These are phyloP conservation scores for Chlamydomonas schloesseri DNA, from an alignment of 139 green algal species.

Conservation along the genomic window DNA sequence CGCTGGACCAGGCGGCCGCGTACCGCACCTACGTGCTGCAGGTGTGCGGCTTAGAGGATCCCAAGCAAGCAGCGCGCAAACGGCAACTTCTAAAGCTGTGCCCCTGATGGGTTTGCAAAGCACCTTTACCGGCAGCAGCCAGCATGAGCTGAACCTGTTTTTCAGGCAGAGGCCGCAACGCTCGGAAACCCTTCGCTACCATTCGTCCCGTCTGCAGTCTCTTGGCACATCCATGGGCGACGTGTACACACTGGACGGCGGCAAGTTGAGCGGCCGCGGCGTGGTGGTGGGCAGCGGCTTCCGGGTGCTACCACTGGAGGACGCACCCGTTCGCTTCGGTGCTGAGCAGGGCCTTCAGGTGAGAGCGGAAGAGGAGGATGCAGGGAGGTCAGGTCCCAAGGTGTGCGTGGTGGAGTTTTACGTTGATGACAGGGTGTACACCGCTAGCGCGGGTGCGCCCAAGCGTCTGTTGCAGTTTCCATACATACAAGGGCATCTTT, in stretches of 20 bases:
- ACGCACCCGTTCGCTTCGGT: conserved; percentile 63
- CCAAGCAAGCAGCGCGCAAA: too few species aligned
- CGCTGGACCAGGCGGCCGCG: conserved; percentile 58
- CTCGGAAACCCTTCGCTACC: too few species aligned
- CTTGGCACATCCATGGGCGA: conserved; percentile 50
- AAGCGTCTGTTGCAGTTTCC: not conserved
- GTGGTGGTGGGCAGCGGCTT: conserved; percentile 70
- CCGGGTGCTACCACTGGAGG: conserved; percentile 53
- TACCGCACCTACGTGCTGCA: conserved; percentile 70
- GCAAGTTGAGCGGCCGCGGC: conserved; percentile 66
- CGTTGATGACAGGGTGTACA: not conserved
- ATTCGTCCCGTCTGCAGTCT: too few species aligned
- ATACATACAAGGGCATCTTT: not conserved
- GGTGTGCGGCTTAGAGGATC: conserved; percentile 5
- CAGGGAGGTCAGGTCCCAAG: not conserved
- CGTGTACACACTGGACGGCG: conserved; percentile 73
- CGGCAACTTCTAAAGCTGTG: too few species aligned
- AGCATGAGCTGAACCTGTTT: not conserved
- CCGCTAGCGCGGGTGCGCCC: not conserved
- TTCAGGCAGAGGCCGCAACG: too few species aligned
- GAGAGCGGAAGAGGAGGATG: too few species aligned
- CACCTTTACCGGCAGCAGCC: not conserved
- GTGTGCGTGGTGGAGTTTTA: not conserved
- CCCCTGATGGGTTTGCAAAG: too few species aligned
- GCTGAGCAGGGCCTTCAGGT: not conserved